Percentiles rank a stretch among this genome's conserved stretches.
Evolutionary conservation across 1,284 basidiomycete genomes (phyloP).

Genomic region (Tilletiopsis washingtonensis): DNA sequence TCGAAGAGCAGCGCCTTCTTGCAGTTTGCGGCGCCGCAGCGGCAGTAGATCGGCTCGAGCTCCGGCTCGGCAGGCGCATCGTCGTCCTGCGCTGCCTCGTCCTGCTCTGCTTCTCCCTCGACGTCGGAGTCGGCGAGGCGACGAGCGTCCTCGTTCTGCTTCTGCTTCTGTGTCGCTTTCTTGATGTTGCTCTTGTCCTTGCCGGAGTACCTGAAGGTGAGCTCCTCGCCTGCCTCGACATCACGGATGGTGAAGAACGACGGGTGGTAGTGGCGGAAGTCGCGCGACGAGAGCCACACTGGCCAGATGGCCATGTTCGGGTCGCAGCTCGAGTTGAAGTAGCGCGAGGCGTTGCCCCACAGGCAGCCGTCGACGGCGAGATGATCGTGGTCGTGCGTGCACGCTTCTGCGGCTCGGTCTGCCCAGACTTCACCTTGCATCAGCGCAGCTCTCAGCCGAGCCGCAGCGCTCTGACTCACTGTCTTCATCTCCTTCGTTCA

Average conservation of each 20-base stretch:
- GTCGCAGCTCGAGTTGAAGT: conserved; percentile 64
- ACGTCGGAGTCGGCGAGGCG: conserved; percentile 58
- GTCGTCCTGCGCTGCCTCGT: conserved; percentile 14
- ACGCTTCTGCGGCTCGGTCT: too few relatives aligned
- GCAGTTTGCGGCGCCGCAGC: conserved; percentile 9
- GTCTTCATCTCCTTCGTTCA: not conserved
- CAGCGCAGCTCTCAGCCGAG: too few relatives aligned
- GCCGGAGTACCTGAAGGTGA: conserved; percentile 66
- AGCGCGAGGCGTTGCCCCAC: conserved; percentile 31
- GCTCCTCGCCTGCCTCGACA: conserved; percentile 63
- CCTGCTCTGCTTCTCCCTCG: conserved; percentile 55
- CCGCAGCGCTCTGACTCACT: too few relatives aligned
- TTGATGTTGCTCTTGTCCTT: too few relatives aligned
- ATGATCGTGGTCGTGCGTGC: not conserved
- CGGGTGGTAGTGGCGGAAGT: conserved; percentile 51
- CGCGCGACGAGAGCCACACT: conserved; percentile 55
- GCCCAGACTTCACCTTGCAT: too few relatives aligned
- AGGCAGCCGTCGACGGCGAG: conserved; percentile 17
- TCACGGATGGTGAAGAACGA: conserved; percentile 64
- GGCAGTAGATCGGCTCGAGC: conserved; percentile 6
- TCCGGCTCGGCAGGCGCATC: not conserved
- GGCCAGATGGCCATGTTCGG: conserved; percentile 70
- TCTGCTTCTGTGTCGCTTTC: conserved; percentile 1
- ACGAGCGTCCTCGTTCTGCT: not conserved
- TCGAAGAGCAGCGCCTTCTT: too few relatives aligned